Conservation (phyloP, 495 filamentous ascomycete genomes). For the Lasiosphaeriaceae sp. region DNA sequence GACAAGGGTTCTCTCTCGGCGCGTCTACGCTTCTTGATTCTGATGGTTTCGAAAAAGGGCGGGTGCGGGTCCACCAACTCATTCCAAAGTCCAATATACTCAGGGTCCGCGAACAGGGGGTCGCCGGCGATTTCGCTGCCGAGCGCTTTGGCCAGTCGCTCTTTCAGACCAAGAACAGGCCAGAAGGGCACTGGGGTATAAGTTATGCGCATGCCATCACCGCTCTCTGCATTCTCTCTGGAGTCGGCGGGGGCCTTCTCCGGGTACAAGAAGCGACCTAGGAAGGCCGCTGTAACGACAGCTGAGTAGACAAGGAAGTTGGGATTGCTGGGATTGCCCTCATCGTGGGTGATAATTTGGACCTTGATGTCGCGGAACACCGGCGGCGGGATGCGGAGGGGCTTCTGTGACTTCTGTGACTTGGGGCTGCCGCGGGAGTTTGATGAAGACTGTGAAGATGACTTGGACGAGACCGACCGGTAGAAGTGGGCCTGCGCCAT, state of each 20-base stretch:
- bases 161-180: conserved; percentile 46
- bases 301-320: conserved; percentile 42
- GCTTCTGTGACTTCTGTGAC: no score
- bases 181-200: conserved; percentile 39
- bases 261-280: conserved; percentile 37
- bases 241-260: conserved; percentile 19
- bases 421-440: conserved; percentile 12
- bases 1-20: conserved; percentile 19
- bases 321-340: conserved; percentile 23
- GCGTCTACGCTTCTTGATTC: conserved; percentile 12
- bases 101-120: conserved; percentile 23
- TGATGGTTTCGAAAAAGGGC: neutral
- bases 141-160: conserved; percentile 43
- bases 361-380: conserved; percentile 36
- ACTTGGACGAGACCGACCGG: conserved; percentile 6
- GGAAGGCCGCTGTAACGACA: conserved; percentile 33
- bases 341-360: conserved; percentile 37
- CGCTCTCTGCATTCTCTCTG: neutral
- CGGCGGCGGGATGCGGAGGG: conserved; percentile 9
- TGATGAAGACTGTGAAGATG: conserved; percentile 15
- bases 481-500: conserved; percentile 47
- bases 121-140: conserved; percentile 37
- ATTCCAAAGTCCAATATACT: conserved; percentile 35
- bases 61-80: conserved; percentile 16
- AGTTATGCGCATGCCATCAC: conserved; percentile 27